Percentiles rank a stretch among this genome's conserved stretches.
phyloP scores from a whole-genome alignment of 306 rosid species.

The Pterocarpus macrocarpus region DNA sequence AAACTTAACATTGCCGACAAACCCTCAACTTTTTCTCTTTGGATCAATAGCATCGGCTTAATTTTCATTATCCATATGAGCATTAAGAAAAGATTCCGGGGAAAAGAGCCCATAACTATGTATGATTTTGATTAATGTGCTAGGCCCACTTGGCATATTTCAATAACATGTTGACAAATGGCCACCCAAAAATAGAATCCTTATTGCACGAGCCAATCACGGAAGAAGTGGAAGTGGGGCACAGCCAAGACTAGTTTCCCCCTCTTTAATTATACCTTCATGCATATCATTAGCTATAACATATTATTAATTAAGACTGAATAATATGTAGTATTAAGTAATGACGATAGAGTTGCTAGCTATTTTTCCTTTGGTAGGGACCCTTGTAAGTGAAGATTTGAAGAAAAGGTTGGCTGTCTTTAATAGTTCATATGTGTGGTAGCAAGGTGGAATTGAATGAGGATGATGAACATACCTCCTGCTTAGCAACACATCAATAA shows the following conservation, averaged over 20 bases:
- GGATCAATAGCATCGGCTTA: constrained; percentile 40
- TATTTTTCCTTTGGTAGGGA: not conserved
- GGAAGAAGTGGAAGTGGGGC: constrained; percentile 58
- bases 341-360: constrained; percentile 32
- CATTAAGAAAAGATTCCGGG: constrained; percentile 15
- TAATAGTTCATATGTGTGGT: constrained; percentile 3
- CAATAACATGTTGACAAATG: constrained; percentile 51
- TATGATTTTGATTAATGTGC: constrained; percentile 44
- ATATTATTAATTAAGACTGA: constrained; percentile 8
- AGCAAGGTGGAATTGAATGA: constrained; percentile 32
- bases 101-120: not conserved
- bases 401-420: constrained; percentile 68
- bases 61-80: constrained; percentile 38
- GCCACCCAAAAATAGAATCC: not conserved
- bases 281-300: constrained; percentile 40
- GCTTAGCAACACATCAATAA: constrained; percentile 45
- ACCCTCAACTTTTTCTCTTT: constrained; percentile 17
- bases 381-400: constrained; percentile 59
- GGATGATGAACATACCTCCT: constrained; percentile 49
- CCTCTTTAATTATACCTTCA: constrained; percentile 43
- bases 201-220: constrained; percentile 63
- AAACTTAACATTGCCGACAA: constrained; percentile 51
- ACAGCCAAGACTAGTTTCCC: constrained; percentile 39
- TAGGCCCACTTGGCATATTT: constrained; percentile 55
- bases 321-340: constrained; percentile 39